phyloP scores from a whole-genome alignment of 1,284 basidiomycete species.

The Trametes pubescens region DNA sequence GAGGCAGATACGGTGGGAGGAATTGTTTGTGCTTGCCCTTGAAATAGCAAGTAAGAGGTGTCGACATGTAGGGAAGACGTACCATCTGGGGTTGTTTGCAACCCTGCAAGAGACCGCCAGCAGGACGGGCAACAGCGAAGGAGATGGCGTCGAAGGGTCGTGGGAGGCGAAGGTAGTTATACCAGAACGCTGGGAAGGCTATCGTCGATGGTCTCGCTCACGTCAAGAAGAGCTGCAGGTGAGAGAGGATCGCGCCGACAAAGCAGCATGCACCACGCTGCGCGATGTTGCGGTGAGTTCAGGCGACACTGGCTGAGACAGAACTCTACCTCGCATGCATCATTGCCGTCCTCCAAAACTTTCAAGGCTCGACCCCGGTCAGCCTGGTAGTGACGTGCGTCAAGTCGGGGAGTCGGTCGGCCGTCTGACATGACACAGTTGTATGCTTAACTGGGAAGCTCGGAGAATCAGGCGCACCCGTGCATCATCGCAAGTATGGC shows the following conservation, averaged over 20 bases:
- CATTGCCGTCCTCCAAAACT: too few relatives aligned
- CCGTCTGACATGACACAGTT: neutral
- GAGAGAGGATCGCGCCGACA: neutral
- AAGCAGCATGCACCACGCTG: too few relatives aligned
- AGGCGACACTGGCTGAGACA: too few relatives aligned
- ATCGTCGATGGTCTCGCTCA: neutral
- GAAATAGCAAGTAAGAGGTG: neutral
- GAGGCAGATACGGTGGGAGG: neutral
- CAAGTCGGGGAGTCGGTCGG: neutral
- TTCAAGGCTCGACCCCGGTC: neutral
- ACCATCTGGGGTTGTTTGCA: neutral
- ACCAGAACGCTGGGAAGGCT: neutral
- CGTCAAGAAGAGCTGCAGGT: neutral
- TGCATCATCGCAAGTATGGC: neutral
- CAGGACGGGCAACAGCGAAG: neutral
- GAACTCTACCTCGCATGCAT: too few relatives aligned
- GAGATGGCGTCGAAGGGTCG: neutral
- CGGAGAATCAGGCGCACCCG: neutral
- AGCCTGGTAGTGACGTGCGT: neutral
- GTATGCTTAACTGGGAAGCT: neutral
- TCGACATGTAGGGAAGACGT: neutral
- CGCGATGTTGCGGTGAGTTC: neutral
- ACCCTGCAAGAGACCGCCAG: constrained; percentile 13
- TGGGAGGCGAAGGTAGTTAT: neutral
- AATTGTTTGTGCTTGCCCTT: neutral